Conservation (phyloP, 148 eudicot species). For the Vaccinium myrtillus region DNA sequence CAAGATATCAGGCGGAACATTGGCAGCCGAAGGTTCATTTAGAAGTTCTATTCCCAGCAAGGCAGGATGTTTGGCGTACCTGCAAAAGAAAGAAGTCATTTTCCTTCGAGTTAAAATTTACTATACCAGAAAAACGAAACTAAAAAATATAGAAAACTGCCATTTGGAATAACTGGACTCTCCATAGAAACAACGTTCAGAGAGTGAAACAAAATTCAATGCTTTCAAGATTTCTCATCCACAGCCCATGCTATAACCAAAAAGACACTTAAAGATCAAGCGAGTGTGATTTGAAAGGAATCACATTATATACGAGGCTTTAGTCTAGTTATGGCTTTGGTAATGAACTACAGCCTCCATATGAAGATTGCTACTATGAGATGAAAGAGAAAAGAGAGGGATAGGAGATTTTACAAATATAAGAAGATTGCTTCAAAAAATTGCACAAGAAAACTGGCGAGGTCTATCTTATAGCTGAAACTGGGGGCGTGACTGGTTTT, state of each 20-base stretch:
- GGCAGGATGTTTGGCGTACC: slow-evolving; percentile 69
- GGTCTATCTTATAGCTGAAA: not conserved
- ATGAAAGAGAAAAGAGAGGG: not conserved
- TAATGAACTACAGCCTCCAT: not conserved
- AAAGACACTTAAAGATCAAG: not conserved
- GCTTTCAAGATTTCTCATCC: not conserved
- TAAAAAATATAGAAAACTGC: not conserved
- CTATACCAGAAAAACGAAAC: not conserved
- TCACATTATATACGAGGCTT: not conserved
- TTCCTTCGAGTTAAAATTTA: not conserved
- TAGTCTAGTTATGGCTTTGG: not conserved
- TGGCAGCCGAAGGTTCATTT: slow-evolving; percentile 69
- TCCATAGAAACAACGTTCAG: not conserved
- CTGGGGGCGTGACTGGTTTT: too few relatives aligned
- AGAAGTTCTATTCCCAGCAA: slow-evolving; percentile 78
- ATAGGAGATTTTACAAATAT: not conserved
- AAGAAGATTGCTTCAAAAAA: not conserved
- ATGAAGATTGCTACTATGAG: not conserved
- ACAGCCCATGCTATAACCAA: not conserved
- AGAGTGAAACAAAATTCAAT: not conserved
- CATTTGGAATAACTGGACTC: not conserved
- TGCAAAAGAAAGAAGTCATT: slow-evolving; percentile 26
- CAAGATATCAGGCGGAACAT: slow-evolving; percentile 53
- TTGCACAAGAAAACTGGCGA: too few relatives aligned
- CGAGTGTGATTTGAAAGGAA: not conserved